Conservation (phyloP, 441 rosid species). For the Erysimum cheiri region DNA sequence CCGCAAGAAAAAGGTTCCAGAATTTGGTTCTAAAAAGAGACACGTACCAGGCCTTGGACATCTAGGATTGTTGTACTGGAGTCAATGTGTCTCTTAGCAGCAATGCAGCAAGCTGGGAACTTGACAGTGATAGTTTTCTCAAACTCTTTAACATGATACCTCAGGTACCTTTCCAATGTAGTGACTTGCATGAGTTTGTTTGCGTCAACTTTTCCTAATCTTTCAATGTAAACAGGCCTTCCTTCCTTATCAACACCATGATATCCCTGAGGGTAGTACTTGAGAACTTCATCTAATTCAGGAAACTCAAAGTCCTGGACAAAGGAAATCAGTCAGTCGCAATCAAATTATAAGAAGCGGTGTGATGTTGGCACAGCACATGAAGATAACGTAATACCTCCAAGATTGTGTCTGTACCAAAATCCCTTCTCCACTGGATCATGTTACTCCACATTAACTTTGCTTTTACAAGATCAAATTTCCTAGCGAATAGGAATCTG, state of each 20-base stretch:
- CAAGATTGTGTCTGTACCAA: slow-evolving; percentile 66
- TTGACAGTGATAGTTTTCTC: slow-evolving; percentile 61
- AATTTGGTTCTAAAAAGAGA: background rate
- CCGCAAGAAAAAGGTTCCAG: background rate
- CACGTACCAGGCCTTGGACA: slow-evolving; percentile 75
- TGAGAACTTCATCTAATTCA: slow-evolving; percentile 63
- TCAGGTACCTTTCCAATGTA: slow-evolving; percentile 64
- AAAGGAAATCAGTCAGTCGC: background rate
- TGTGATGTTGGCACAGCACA: slow-evolving; percentile 35
- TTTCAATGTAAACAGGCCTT: slow-evolving; percentile 75
- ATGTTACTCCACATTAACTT: slow-evolving; percentile 77
- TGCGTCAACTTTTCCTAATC: slow-evolving; percentile 70
- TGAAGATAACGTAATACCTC: slow-evolving; percentile 32
- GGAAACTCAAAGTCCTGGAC: slow-evolving; percentile 68
- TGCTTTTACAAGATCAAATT: slow-evolving; percentile 67
- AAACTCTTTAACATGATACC: slow-evolving; percentile 74
- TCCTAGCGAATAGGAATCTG: slow-evolving; percentile 76
- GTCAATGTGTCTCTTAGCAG: slow-evolving; percentile 74
- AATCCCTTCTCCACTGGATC: slow-evolving; percentile 78
- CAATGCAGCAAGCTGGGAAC: slow-evolving; percentile 74
- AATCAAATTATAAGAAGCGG: background rate
- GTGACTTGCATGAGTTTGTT: slow-evolving; percentile 70
- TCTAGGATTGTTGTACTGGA: slow-evolving; percentile 72
- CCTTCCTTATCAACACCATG: slow-evolving; percentile 84
- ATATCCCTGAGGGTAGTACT: slow-evolving; percentile 77